Percentiles rank a stretch among this genome's conserved stretches.
Conservation (phyloP, 164 flowering plant genomes). For the Berberis thunbergii region DNA sequence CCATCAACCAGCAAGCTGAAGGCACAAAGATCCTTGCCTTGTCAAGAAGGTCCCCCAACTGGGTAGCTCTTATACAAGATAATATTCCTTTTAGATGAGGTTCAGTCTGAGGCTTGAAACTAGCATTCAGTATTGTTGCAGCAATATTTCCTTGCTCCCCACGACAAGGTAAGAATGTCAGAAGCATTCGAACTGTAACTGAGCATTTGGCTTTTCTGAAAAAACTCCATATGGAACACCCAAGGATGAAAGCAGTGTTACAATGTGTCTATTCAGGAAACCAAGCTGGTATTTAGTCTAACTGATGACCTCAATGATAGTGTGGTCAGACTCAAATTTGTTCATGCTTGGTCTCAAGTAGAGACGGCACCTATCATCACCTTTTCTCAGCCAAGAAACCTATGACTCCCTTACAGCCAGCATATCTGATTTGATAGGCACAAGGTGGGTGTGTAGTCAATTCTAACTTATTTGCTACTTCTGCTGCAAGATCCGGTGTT, state of each 20-base stretch:
- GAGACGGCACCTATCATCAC: slow-evolving; percentile 37
- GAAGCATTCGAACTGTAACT: slow-evolving; percentile 64
- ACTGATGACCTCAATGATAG: slow-evolving; percentile 67
- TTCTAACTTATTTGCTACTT: slow-evolving; percentile 66
- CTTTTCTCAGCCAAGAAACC: slow-evolving; percentile 71
- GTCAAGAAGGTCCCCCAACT: slow-evolving; percentile 65
- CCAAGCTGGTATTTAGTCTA: slow-evolving; percentile 98
- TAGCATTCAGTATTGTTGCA: slow-evolving; percentile 87
- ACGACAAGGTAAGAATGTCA: slow-evolving; percentile 71
- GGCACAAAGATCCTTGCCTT: slow-evolving; percentile 83
- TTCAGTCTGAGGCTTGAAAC: slow-evolving; percentile 70
- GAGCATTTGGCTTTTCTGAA: slow-evolving; percentile 48
- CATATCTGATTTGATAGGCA: slow-evolving; percentile 90
- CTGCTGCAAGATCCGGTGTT: slow-evolving; percentile 71
- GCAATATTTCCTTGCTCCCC: slow-evolving; percentile 65
- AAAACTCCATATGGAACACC: slow-evolving; percentile 59
- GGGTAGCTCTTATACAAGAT: slow-evolving; percentile 71
- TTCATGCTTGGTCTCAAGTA: slow-evolving; percentile 75
- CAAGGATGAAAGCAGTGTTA: slow-evolving; percentile 74
- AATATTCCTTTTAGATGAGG: slow-evolving; percentile 84
- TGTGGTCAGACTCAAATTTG: slow-evolving; percentile 68
- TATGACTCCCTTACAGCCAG: slow-evolving; percentile 91
- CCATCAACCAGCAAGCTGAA: slow-evolving; percentile 87
- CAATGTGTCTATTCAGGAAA: slow-evolving; percentile 76
- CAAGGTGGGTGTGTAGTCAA: slow-evolving; percentile 50